A percentile compares a stretch with the other conserved stretches of the same genome.
phyloP scores from a whole-genome alignment of 1,284 basidiomycete species.

The Coniferiporia sulphurascens region DNA sequence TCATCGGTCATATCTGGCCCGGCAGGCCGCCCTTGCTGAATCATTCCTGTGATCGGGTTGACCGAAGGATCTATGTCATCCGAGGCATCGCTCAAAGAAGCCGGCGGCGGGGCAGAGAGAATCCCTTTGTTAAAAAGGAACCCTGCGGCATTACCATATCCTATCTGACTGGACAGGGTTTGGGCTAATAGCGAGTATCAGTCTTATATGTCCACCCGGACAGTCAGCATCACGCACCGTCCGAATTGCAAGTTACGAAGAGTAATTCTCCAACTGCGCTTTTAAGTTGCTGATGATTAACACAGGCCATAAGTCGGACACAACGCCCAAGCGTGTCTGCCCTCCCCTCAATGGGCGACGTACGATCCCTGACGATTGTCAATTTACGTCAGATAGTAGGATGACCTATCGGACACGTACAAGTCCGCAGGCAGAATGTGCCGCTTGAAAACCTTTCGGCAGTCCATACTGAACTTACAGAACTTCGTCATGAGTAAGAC shows the following conservation, averaged over 20 bases:
- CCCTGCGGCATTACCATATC: constrained; percentile 91
- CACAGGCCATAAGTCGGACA: constrained; percentile 69
- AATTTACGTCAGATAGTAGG: background rate
- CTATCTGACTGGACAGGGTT: constrained; percentile 67
- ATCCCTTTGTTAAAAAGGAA: constrained; percentile 88
- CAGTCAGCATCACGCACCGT: constrained; percentile 47
- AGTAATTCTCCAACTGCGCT: constrained; percentile 82
- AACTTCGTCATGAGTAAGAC: constrained; percentile 68
- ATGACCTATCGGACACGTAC: constrained; percentile 26
- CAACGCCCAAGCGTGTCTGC: constrained; percentile 72
- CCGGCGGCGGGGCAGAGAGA: constrained; percentile 47
- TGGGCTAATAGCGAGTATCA: constrained; percentile 41
- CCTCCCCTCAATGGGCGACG: constrained; percentile 65
- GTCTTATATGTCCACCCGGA: constrained; percentile 5
- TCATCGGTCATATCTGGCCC: constrained; percentile 76
- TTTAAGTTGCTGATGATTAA: constrained; percentile 69
- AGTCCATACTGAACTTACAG: constrained; percentile 56
- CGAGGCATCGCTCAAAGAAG: constrained; percentile 27
- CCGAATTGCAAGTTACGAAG: constrained; percentile 72
- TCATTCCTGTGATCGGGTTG: constrained; percentile 78
- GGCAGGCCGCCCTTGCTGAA: constrained; percentile 33
- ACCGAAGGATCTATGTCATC: constrained; percentile 47
- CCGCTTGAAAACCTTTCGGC: constrained; percentile 51
- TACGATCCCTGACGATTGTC: constrained; percentile 52
- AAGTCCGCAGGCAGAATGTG: constrained; percentile 70